Evolutionary conservation across 805 yeast species (phyloP).

Genomic region (Candida verbasci): DNA sequence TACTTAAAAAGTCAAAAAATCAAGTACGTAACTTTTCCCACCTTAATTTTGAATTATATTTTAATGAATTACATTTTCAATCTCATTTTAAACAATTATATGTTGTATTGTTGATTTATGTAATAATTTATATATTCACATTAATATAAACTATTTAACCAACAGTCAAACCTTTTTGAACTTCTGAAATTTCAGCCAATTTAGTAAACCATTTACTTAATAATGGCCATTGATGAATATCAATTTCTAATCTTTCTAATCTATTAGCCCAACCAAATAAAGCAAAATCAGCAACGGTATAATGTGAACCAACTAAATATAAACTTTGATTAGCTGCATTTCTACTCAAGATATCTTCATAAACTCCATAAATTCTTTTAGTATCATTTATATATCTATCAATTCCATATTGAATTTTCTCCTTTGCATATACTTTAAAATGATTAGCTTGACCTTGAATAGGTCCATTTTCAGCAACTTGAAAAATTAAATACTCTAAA

Average conservation of each 20-base stretch:
- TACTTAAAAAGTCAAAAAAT: neutral
- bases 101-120: neutral
- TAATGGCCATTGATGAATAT: conserved; percentile 34
- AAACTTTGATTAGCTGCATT: conserved; percentile 38
- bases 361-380: conserved; percentile 49
- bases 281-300: conserved; percentile 57
- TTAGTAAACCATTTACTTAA: conserved; percentile 37
- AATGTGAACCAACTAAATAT: conserved; percentile 56
- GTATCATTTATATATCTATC: conserved; percentile 50
- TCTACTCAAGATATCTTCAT: conserved; percentile 45
- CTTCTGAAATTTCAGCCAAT: conserved; percentile 27
- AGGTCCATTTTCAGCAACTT: conserved; percentile 50
- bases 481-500: conserved; percentile 52
- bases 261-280: conserved; percentile 42
- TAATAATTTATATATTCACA: neutral
- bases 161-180: conserved; percentile 22
- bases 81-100: neutral
- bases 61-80: neutral
- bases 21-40: neutral
- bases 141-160: neutral
- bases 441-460: conserved; percentile 59
- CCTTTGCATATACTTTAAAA: conserved; percentile 42
- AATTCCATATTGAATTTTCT: conserved; percentile 51
- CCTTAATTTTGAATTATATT: neutral
- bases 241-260: conserved; percentile 19